Conservation (phyloP, 495 filamentous ascomycete species). For the Neurospora sp. region DNA sequence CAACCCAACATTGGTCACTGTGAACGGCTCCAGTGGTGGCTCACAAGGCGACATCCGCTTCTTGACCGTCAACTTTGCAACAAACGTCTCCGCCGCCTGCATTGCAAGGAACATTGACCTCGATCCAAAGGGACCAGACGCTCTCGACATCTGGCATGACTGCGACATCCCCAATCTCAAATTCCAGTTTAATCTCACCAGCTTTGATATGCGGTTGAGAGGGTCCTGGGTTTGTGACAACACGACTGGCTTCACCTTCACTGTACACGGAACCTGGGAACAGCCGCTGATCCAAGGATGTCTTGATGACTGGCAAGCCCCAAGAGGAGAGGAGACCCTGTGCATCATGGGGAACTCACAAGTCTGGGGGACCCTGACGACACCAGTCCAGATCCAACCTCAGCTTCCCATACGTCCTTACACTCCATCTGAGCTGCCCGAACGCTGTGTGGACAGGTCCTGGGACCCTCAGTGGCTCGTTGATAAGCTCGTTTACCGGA, state of each 20-base stretch:
- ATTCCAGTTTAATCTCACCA: slow-evolving; percentile 13
- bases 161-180: slow-evolving; percentile 12
- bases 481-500: slow-evolving; percentile 7
- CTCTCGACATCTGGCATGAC: slow-evolving; percentile 11
- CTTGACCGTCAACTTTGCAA: slow-evolving; percentile 13
- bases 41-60: slow-evolving; percentile 18
- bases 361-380: slow-evolving; percentile 8
- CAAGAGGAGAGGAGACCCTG: slow-evolving; percentile 10
- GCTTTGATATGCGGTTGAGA: slow-evolving; percentile 8
- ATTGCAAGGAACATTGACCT: slow-evolving; percentile 14
- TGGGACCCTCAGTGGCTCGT: slow-evolving; percentile 13
- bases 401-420: slow-evolving; percentile 15
- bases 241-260: slow-evolving; percentile 8
- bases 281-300: slow-evolving; percentile 12
- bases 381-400: slow-evolving; percentile 10
- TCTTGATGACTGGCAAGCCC: slow-evolving; percentile 8
- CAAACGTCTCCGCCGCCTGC: slow-evolving; percentile 10
- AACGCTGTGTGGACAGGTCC: slow-evolving; percentile 11
- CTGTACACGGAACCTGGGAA: slow-evolving; percentile 10
- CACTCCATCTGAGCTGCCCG: slow-evolving; percentile 5
- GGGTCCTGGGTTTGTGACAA: slow-evolving; percentile 11
- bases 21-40: slow-evolving; percentile 15
- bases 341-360: slow-evolving; percentile 18
- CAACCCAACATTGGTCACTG: slow-evolving; percentile 8
- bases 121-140: background rate